phyloP scores from a whole-genome alignment of 2,329 filamentous ascomycete genomes.

The Microdochium paspali region DNA sequence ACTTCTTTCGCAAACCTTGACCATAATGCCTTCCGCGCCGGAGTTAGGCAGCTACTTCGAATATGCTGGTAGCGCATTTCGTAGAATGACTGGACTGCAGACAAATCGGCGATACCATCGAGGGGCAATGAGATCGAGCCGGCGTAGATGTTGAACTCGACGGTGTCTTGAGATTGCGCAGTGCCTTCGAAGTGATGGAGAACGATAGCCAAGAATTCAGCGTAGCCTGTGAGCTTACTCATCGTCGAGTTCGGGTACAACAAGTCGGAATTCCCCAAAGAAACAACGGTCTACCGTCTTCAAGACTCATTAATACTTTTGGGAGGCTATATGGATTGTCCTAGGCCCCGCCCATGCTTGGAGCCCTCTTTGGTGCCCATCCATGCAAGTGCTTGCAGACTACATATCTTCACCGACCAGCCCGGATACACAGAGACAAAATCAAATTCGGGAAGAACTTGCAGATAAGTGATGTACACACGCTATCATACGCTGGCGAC shows the following conservation, averaged over 20 bases:
- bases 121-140: not conserved
- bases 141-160: not conserved
- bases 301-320: too few relatives aligned
- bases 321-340: too few relatives aligned
- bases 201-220: not conserved
- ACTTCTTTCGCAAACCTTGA: slow-evolving; percentile 1
- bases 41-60: not conserved
- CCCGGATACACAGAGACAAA: too few relatives aligned
- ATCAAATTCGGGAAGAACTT: too few relatives aligned
- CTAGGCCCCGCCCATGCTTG: too few relatives aligned
- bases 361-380: too few relatives aligned
- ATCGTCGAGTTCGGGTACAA: not conserved
- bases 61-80: not conserved
- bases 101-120: not conserved
- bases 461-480: too few relatives aligned
- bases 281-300: too few relatives aligned
- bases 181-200: not conserved
- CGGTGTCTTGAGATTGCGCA: not conserved
- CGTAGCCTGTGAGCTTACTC: not conserved
- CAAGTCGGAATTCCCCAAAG: too few relatives aligned
- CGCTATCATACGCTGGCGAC: too few relatives aligned
- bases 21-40: not conserved
- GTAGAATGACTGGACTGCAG: not conserved
- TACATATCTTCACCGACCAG: too few relatives aligned
- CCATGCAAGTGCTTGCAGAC: too few relatives aligned